phyloP scores from a whole-genome alignment of 768 basidiomycete species.

The Leccinum incarnatum region DNA sequence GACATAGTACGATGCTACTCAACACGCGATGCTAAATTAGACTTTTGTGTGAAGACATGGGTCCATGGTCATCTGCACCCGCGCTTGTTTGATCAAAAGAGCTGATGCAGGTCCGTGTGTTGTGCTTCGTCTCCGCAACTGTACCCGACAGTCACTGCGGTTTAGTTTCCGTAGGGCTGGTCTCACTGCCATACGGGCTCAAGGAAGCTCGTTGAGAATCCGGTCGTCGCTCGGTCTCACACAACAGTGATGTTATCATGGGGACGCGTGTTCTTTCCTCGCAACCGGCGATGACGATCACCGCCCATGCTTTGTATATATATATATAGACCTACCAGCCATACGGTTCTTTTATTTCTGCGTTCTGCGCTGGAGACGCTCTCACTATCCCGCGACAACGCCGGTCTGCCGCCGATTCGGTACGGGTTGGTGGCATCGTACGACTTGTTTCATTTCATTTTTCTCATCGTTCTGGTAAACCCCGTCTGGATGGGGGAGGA shows the following conservation, averaged over 20 bases:
- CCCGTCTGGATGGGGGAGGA: not conserved
- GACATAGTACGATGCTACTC: not conserved
- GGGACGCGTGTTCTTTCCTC: constrained; percentile 6
- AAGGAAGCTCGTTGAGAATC: not conserved
- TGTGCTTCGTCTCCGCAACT: not conserved
- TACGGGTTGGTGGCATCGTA: constrained; percentile 4
- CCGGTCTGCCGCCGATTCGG: not conserved
- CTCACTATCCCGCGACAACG: not conserved
- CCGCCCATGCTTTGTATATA: not conserved
- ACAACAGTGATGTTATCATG: constrained; percentile 1
- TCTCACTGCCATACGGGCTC: not conserved
- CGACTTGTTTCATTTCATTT: not conserved
- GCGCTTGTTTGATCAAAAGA: not conserved
- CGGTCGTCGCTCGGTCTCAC: not conserved
- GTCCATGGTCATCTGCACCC: constrained; percentile 1
- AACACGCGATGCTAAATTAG: not conserved
- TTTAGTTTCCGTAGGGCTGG: not conserved
- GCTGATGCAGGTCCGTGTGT: not conserved
- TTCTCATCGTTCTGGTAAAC: not conserved
- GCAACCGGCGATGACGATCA: constrained; percentile 2
- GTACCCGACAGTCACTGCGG: not conserved
- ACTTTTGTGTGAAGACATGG: not conserved
- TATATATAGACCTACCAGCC: not conserved
- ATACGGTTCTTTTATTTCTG: not conserved
- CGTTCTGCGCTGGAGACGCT: not conserved